phyloP scores from a whole-genome alignment of 106 monocot genomes.

The Apostasia shenzhenica region DNA sequence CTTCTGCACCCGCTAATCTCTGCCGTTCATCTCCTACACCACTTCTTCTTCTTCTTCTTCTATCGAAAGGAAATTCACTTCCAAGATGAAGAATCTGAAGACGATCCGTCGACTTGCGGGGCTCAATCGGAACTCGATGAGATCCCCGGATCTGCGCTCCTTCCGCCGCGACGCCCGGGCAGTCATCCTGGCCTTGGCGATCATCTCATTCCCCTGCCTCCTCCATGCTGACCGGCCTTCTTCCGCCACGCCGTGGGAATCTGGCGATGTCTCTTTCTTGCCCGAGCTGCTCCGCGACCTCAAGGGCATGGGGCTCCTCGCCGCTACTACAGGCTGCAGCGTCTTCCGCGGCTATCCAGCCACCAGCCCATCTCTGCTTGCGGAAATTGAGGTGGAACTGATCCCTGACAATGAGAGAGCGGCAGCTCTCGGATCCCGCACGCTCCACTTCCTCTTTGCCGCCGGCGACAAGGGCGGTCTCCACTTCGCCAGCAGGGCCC shows the following conservation, averaged over 20 bases:
- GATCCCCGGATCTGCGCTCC: constrained; percentile 28
- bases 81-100: constrained; percentile 1
- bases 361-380: constrained; percentile 15
- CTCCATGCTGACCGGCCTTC: constrained; percentile 40
- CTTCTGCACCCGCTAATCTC: constrained; percentile 80
- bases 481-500: constrained; percentile 28
- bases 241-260: neutral
- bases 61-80: neutral
- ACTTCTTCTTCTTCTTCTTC: neutral
- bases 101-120: neutral
- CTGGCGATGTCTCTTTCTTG: neutral
- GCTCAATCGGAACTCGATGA: constrained; percentile 15
- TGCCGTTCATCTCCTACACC: neutral
- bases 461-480: constrained; percentile 13
- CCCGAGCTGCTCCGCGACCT: constrained; percentile 3
- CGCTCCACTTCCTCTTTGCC: constrained; percentile 28
- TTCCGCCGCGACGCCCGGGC: neutral
- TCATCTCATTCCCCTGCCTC: constrained; percentile 5
- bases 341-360: constrained; percentile 38
- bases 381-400: constrained; percentile 24
- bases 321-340: constrained; percentile 9
- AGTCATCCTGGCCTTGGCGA: neutral
- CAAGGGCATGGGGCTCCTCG: constrained; percentile 39
- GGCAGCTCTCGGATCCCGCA: constrained; percentile 2
- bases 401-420: neutral